A percentile compares a stretch with the other conserved stretches of the same genome.
These are phyloP conservation scores for Neurospora sp. DNA, from an alignment of 495 filamentous ascomycete species.

Conservation along the genomic window DNA sequence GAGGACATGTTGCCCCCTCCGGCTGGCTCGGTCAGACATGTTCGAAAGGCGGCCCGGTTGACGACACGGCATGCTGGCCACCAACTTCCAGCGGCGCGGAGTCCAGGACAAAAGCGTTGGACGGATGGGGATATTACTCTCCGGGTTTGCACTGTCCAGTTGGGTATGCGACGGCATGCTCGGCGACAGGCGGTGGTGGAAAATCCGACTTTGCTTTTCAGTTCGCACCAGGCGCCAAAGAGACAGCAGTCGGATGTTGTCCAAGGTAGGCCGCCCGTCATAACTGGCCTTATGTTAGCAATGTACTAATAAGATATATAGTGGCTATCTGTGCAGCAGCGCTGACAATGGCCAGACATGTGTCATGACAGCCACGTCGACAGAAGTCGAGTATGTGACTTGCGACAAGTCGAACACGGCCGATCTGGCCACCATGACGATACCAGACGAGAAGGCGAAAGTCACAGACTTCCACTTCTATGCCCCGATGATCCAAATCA, in stretches of 20 bases:
- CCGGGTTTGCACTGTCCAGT: constrained; percentile 23
- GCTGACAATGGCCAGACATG: constrained; percentile 24
- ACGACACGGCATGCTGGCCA: constrained; percentile 26
- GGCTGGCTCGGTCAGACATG: constrained; percentile 19
- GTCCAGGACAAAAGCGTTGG: constrained; percentile 4
- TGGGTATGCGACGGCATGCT: constrained; percentile 25
- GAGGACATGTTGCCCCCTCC: constrained; percentile 1
- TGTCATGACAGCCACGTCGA: constrained; percentile 15
- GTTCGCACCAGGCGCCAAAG: constrained; percentile 19
- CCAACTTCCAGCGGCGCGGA: constrained; percentile 12
- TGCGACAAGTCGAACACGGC: constrained; percentile 18
- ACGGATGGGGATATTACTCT: constrained; percentile 27
- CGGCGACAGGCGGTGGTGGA: constrained; percentile 21
- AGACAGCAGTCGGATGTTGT: constrained; percentile 28
- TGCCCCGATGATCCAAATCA: constrained; percentile 29
- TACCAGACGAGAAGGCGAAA: constrained; percentile 11
- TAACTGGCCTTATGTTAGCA: neutral
- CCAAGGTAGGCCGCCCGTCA: constrained; percentile 16
- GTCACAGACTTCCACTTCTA: constrained; percentile 18
- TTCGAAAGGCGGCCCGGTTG: constrained; percentile 6
- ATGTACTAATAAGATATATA: constrained; percentile 1
- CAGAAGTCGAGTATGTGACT: constrained; percentile 15
- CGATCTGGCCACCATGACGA: constrained; percentile 8
- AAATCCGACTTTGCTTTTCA: constrained; percentile 20
- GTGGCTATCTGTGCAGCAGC: constrained; percentile 25